These are phyloP conservation scores for Cornus kousa DNA, from an alignment of 148 eudicot species.

Conservation along the genomic window DNA sequence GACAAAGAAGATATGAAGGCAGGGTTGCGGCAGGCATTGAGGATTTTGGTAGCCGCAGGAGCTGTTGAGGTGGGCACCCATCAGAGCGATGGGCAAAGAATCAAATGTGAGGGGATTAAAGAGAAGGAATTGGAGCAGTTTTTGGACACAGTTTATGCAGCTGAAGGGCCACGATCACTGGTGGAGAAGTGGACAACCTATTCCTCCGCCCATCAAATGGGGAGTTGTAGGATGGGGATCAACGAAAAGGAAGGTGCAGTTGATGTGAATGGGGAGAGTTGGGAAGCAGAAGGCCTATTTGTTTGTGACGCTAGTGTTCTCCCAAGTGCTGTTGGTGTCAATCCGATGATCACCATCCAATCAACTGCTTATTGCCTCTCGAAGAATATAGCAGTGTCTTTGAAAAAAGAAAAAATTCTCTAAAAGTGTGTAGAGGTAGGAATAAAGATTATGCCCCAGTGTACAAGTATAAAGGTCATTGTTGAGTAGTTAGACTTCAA, in stretches of 20 bases:
- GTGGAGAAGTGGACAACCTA: constrained; percentile 56
- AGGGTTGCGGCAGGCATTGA: constrained; percentile 37
- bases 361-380: constrained; percentile 75
- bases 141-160: constrained; percentile 46
- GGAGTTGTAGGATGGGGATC: constrained; percentile 83
- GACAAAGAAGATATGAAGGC: constrained; percentile 29
- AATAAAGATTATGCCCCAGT: too few relatives aligned
- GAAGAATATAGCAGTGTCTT: constrained; percentile 43
- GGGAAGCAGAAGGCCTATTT: constrained; percentile 78
- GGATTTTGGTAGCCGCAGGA: constrained; percentile 77
- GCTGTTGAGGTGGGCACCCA: constrained; percentile 80
- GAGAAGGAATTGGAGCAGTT: constrained; percentile 52
- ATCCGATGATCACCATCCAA: constrained; percentile 89
- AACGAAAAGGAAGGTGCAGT: constrained; percentile 56
- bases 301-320: constrained; percentile 79
- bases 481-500: too few relatives aligned
- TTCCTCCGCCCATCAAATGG: constrained; percentile 82
- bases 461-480: too few relatives aligned
- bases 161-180: constrained; percentile 42
- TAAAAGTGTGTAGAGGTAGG: background rate
- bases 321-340: constrained; percentile 82
- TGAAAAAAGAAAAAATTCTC: constrained; percentile 24
- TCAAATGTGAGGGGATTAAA: constrained; percentile 44
- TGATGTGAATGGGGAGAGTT: constrained; percentile 77
- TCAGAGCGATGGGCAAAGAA: constrained; percentile 55